phyloP scores from a whole-genome alignment of 2,329 filamentous ascomycete species.

The Diaporthe sp. region DNA sequence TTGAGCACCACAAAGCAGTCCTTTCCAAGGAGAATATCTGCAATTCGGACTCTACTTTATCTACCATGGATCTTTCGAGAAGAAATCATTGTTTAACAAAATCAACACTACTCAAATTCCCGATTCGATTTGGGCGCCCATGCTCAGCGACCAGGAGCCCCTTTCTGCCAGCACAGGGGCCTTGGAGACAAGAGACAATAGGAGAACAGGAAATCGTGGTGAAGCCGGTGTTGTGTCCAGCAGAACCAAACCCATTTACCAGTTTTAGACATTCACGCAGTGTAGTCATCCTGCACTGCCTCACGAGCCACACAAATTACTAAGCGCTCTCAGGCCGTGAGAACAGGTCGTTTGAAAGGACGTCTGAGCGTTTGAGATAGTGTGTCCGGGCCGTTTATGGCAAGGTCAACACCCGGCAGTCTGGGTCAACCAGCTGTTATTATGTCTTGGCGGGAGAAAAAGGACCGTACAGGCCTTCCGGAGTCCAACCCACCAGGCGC shows the following conservation, averaged over 20 bases:
- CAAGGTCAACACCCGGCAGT: conserved; percentile 19
- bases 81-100: too few relatives aligned
- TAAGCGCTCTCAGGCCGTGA: not conserved
- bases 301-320: not conserved
- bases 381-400: conserved; percentile 11
- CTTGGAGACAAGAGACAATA: not conserved
- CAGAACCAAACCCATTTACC: not conserved
- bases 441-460: conserved; percentile 22
- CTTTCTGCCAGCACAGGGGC: not conserved
- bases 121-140: too few relatives aligned
- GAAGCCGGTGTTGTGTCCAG: not conserved
- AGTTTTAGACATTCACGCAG: not conserved
- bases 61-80: too few relatives aligned
- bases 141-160: too few relatives aligned
- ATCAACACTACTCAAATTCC: too few relatives aligned
- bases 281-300: not conserved
- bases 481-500: not conserved
- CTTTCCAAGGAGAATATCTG: too few relatives aligned
- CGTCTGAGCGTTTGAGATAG: not conserved
- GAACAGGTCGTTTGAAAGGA: not conserved
- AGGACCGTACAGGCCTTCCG: conserved; percentile 27
- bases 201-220: not conserved
- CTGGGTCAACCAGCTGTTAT: conserved; percentile 4
- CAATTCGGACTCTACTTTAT: too few relatives aligned
- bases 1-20: too few relatives aligned